Evolutionary conservation across 2,329 filamentous ascomycete species (phyloP), one percentile per base, ranked within the genome.

Genomic region (Diaporthe capsici): DNA sequence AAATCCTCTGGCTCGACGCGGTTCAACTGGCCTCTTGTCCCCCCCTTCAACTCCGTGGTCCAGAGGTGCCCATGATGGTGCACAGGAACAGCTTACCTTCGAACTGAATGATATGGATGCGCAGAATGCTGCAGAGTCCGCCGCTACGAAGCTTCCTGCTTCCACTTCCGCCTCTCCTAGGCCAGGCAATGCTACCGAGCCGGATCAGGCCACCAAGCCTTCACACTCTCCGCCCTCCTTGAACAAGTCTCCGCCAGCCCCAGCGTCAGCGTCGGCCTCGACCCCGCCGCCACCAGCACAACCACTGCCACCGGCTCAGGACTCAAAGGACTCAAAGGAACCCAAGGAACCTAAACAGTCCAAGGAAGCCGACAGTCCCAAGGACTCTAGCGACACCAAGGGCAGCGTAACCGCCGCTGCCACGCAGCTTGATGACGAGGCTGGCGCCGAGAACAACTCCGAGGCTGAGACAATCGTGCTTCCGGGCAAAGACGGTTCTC

Each of bases 391-490:
- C 75, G 84, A 85, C 42, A 71, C 79, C 55, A 82, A 79, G 67
- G 55, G 79, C 51, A 75, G 78, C 49, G 80, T 80, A 42, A 73
- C 82, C 39, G 80, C 81, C n/a, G 79, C 83, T 15, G 81, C 34
- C 25, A 39, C 68, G 25, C 73, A 73, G 37, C 86, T 89, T 74
- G 86, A 87, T 60, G 85, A 87, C 76, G 81, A 77, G 55, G 83
- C 80, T 73, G 82, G 82, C 31, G 85, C 85, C 75, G 92, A 92
- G 76, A 91, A 88, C 80, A 91, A 93, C 79, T 94, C 92, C 1
- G 92, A 94, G 81, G 92, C 92, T 67, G 92, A 94, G 84, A 94
- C 92, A 20, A 93, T 94, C 77, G 92, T 94, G 49, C 83, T 94
- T 47, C 88, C 91, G 15, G 91, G 90, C 39, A 93, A 92, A 81